Evolutionary conservation across 352 stramenopile genomes (phyloP).

Genomic region (Phytophthora fragariae): DNA sequence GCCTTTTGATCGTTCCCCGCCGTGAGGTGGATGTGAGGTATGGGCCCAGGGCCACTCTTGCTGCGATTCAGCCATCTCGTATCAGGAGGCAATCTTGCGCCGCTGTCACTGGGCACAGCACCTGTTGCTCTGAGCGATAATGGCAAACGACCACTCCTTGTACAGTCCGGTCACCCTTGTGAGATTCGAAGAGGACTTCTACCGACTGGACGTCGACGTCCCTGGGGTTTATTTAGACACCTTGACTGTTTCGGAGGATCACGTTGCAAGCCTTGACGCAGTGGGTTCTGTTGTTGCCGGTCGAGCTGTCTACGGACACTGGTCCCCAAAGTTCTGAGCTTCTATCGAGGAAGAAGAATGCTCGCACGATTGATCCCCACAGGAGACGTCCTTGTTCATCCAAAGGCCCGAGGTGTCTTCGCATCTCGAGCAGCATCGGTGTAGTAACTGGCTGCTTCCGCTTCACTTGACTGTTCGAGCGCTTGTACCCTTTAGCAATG

Average conservation of each 20-base stretch:
- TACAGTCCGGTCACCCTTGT: slow-evolving; percentile 18
- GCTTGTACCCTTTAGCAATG: background rate
- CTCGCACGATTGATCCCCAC: slow-evolving; percentile 13
- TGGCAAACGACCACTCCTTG: slow-evolving; percentile 21
- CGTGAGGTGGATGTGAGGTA: slow-evolving; percentile 24
- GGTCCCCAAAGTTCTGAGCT: slow-evolving; percentile 37
- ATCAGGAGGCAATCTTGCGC: slow-evolving; percentile 23
- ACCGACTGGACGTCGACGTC: background rate
- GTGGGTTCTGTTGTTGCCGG: background rate
- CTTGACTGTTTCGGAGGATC: slow-evolving; percentile 6
- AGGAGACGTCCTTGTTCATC: slow-evolving; percentile 9
- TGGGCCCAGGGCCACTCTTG: slow-evolving; percentile 8
- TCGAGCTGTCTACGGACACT: slow-evolving; percentile 4
- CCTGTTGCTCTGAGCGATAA: slow-evolving; percentile 17
- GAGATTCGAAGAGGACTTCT: slow-evolving; percentile 11
- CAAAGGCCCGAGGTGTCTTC: background rate
- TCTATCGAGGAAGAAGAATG: slow-evolving; percentile 20
- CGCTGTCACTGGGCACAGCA: slow-evolving; percentile 29
- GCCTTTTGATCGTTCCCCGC: slow-evolving; percentile 26
- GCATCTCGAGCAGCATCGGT: slow-evolving; percentile 36
- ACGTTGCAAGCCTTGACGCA: slow-evolving; percentile 17
- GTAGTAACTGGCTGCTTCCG: slow-evolving; percentile 44
- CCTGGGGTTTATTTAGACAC: background rate
- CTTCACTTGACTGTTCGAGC: slow-evolving; percentile 28
- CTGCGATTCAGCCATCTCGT: slow-evolving; percentile 4